A percentile compares a stretch with the other conserved stretches of the same genome.
These are phyloP conservation scores for Luffa aegyptiaca DNA, from an alignment of 306 rosid genomes.

Conservation along the genomic window DNA sequence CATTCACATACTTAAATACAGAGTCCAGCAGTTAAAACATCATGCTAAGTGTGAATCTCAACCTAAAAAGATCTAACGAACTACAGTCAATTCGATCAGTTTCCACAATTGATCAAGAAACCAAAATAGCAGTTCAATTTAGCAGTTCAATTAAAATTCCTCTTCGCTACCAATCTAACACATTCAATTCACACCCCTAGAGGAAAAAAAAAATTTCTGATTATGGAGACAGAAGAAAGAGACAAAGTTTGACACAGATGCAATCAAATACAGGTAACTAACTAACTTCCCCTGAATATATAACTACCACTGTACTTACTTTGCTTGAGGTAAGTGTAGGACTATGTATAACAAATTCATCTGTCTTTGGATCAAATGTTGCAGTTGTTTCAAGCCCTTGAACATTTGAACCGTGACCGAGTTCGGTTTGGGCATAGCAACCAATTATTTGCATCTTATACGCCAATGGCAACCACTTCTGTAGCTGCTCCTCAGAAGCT, in stretches of 20 bases:
- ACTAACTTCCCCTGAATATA: neutral
- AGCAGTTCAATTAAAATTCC: neutral
- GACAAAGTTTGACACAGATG: neutral
- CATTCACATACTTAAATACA: neutral
- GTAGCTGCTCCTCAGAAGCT: slow-evolving; percentile 87
- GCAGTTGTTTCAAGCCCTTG: slow-evolving; percentile 99
- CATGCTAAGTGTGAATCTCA: neutral
- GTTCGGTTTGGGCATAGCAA: slow-evolving; percentile 99
- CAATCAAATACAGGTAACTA: neutral
- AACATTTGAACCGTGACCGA: slow-evolving; percentile 96
- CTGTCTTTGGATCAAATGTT: slow-evolving; percentile 75
- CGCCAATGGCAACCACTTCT: slow-evolving; percentile 84
- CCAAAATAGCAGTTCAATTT: neutral
- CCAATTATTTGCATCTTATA: slow-evolving; percentile 91
- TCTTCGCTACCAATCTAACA: neutral
- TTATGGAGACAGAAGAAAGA: neutral
- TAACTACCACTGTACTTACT: slow-evolving; percentile 35
- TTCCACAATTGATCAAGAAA: neutral
- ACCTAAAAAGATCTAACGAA: neutral
- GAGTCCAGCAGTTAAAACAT: neutral
- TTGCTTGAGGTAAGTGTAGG: slow-evolving; percentile 95
- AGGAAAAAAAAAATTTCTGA: neutral
- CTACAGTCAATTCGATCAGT: neutral
- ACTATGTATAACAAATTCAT: slow-evolving; percentile 74
- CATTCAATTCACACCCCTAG: neutral